phyloP scores from a whole-genome alignment of 1,284 basidiomycete species.

The Phellinidium pouzarii region DNA sequence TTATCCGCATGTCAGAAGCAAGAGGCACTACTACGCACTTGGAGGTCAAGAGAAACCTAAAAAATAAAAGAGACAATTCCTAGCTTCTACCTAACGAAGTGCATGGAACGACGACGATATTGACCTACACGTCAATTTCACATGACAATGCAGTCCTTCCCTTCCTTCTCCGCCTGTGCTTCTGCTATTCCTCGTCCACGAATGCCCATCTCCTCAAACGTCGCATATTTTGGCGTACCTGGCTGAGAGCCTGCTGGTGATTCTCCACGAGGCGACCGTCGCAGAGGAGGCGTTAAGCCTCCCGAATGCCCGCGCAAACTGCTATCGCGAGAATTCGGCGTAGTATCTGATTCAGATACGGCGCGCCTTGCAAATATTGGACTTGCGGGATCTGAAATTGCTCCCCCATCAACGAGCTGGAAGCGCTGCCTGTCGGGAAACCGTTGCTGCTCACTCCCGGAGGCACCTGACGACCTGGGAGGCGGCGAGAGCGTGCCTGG shows the following conservation, averaged over 20 bases:
- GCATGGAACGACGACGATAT: too few relatives aligned
- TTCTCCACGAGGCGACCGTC: not conserved
- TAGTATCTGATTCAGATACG: conserved; percentile 1
- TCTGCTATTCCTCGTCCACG: conserved; percentile 3
- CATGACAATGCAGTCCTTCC: conserved; percentile 13
- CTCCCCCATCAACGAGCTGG: not conserved
- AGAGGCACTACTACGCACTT: too few relatives aligned
- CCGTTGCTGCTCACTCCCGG: not conserved
- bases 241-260: not conserved
- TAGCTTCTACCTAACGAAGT: too few relatives aligned
- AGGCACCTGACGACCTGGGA: not conserved
- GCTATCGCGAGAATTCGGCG: not conserved
- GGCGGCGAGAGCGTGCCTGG: not conserved
- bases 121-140: not conserved
- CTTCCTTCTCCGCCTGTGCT: conserved; percentile 11
- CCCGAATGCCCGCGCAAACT: not conserved
- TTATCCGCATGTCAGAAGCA: too few relatives aligned
- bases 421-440: conserved; percentile 13
- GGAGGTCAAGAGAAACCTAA: too few relatives aligned
- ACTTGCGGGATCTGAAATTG: conserved; percentile 7
- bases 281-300: conserved; percentile 6
- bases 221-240: conserved; percentile 4
- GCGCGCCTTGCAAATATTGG: not conserved
- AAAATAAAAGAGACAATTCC: too few relatives aligned
- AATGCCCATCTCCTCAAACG: conserved; percentile 15